Evolutionary conservation across 345 rosid genomes (phyloP).

Genomic region (Pelargonium nanum): DNA sequence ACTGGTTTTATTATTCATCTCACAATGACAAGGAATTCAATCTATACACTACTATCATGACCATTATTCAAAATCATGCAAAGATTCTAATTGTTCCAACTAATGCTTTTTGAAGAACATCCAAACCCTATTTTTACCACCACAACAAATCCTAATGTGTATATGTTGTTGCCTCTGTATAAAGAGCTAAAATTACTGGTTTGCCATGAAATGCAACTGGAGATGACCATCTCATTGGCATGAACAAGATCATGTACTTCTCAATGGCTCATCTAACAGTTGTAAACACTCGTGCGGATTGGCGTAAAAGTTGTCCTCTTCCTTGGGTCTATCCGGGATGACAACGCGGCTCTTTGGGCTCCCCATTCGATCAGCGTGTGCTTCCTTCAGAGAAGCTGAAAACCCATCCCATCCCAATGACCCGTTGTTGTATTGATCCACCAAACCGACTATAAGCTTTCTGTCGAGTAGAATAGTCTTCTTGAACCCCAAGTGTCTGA

Average conservation of each 20-base stretch:
- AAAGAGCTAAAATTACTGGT: too few relatives aligned
- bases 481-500: slow-evolving; percentile 27
- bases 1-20: neutral
- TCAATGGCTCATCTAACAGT: slow-evolving; percentile 15
- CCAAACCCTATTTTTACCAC: neutral
- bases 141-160: neutral
- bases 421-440: slow-evolving; percentile 20
- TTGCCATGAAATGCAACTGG: too few relatives aligned
- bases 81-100: neutral
- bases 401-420: slow-evolving; percentile 25
- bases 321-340: slow-evolving; percentile 31
- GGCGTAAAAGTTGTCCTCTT: slow-evolving; percentile 42
- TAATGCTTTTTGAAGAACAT: too few relatives aligned
- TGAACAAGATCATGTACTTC: slow-evolving; percentile 28
- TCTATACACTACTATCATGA: neutral
- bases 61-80: neutral
- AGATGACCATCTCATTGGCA: slow-evolving; percentile 11
- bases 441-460: slow-evolving; percentile 22
- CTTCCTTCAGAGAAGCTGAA: slow-evolving; percentile 17
- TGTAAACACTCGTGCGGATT: slow-evolving; percentile 41
- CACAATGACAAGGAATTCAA: neutral
- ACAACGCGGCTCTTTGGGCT: slow-evolving; percentile 22
- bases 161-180: neutral
- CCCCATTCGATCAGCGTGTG: slow-evolving; percentile 25
- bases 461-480: slow-evolving; percentile 22